phyloP scores from a whole-genome alignment of 345 rosid genomes.

The Luvunga scandens region DNA sequence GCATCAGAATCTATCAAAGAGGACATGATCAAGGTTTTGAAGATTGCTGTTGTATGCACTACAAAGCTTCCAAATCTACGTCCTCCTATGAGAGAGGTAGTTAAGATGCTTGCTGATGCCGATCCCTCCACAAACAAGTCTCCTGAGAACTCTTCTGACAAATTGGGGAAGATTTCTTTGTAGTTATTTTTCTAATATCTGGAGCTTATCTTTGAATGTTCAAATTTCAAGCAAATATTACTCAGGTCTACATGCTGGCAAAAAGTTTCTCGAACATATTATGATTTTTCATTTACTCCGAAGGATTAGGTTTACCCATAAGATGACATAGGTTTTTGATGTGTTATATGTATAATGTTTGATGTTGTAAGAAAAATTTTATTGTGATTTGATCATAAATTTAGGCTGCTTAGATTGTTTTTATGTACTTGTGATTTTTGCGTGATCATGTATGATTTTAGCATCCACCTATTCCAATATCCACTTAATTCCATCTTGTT shows the following conservation, averaged over 20 bases:
- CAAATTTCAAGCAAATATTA: slow-evolving; percentile 3
- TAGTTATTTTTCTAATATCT: slow-evolving; percentile 2
- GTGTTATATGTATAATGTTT: neutral
- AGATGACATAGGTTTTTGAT: neutral
- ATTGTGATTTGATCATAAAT: neutral
- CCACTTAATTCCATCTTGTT: neutral
- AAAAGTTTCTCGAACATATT: neutral
- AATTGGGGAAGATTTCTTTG: slow-evolving; percentile 17
- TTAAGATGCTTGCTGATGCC: slow-evolving; percentile 72
- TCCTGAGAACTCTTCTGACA: slow-evolving; percentile 20
- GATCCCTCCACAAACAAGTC: slow-evolving; percentile 42
- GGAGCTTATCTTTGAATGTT: neutral
- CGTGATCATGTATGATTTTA: neutral
- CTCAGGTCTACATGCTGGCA: neutral
- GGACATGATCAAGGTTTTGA: slow-evolving; percentile 69
- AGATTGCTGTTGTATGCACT: slow-evolving; percentile 68
- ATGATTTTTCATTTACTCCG: neutral
- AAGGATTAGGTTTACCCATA: neutral
- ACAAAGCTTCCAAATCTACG: slow-evolving; percentile 75
- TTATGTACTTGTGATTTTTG: neutral
- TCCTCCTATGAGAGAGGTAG: slow-evolving; percentile 79
- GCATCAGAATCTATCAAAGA: slow-evolving; percentile 34
- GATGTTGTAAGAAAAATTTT: neutral
- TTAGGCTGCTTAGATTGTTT: neutral
- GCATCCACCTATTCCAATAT: neutral